Evolutionary conservation across 176 grass and related monocot species (phyloP), one percentile per base, ranked within the genome.

Genomic region (Raddia distichophylla): DNA sequence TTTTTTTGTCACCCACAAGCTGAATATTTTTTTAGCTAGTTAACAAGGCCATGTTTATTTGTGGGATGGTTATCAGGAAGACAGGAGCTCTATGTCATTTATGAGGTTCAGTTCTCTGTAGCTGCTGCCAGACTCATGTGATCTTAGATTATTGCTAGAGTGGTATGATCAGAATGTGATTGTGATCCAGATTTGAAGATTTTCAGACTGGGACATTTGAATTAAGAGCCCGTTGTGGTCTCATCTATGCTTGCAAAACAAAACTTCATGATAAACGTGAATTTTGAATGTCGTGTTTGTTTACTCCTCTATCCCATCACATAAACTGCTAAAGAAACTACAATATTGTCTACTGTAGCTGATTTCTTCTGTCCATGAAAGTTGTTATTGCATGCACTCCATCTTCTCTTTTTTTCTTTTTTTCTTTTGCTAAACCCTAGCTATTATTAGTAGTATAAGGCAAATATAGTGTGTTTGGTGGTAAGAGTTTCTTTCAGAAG

Each of bases 11-110:
- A 6, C n/a, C 17, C 16, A 16, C 15, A 35, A 57, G 42, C 55
- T 78, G 37, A 46, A 56, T 43, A 17, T 63, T 37, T 64, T 57
- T 74, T 14, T 45, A 83, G 51, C 40, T 80, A 71, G 14, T 65
- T 82, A 53, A 8, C 32, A 72, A 77, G 14, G 40, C 18, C 71
- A 33, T 40, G 6, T 78, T 79, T 44, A 2, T 80, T 22, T 35
- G 18, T 68, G 17, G 20, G 42, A 78, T 77, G 60, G 42, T 75
- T 43, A 58, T 44, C 22, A n/a, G 46, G 8, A 19, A 27, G 57
- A 32, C 22, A n/a, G 46, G 8, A 19, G 57, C 22, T 68, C 8
- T 33, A 57, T 68, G 17, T 61, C 37, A 17, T 59, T 74, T 65
- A 57, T 20, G 2, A 60, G 2, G 18, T 58, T 61, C 66, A 27